Conservation (phyloP, 2,329 filamentous ascomycete species). For the Penicillium olsonii region DNA sequence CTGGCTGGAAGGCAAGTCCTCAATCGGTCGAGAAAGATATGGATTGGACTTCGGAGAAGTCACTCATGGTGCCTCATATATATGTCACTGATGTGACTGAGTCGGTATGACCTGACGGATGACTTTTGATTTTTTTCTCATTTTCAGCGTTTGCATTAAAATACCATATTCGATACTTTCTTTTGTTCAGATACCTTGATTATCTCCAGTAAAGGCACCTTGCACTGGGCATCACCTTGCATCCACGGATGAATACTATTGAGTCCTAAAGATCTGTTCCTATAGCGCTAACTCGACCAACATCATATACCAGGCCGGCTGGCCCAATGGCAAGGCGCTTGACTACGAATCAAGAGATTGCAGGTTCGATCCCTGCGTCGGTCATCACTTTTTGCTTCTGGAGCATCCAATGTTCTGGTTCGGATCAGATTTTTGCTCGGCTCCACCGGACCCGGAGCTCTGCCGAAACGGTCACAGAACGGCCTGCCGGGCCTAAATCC, state of each 20-base stretch:
- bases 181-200: neutral
- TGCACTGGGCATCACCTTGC: too few species aligned
- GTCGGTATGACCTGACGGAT: conserved; percentile 5
- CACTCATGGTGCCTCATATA: conserved; percentile 12
- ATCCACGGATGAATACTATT: too few species aligned
- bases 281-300: too few species aligned
- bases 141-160: conserved; percentile 1
- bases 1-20: conserved; percentile 6
- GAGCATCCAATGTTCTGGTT: neutral
- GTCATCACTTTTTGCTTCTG: conserved; percentile 22
- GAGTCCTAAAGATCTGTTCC: too few species aligned
- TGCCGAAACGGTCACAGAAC: too few species aligned
- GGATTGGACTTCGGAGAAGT: conserved; percentile 19
- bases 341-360: conserved; percentile 56
- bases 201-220: neutral
- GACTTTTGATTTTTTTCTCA: conserved; percentile 1
- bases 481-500: too few species aligned
- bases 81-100: conserved; percentile 5
- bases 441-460: too few species aligned
- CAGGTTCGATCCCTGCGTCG: conserved; percentile 49
- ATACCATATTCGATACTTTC: neutral
- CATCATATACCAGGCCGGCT: too few species aligned
- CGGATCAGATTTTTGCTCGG: conserved; percentile 1
- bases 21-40: conserved; percentile 11
- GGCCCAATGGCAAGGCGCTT: conserved; percentile 55